Evolutionary conservation across 768 basidiomycete genomes (phyloP).

Genomic region (Ramaria rubella): DNA sequence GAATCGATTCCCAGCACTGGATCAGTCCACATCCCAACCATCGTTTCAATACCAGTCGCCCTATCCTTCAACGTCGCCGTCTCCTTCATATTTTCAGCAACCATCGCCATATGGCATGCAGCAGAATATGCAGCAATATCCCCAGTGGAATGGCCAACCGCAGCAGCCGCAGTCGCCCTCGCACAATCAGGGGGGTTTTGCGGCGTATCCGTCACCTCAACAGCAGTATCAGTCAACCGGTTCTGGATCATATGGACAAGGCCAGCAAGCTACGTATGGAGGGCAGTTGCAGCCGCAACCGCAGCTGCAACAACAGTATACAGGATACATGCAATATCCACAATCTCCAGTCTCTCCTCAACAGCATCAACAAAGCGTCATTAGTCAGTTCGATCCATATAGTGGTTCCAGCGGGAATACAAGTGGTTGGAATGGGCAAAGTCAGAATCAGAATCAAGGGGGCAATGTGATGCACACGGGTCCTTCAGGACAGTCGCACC

Average conservation of each 20-base stretch:
- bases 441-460: not conserved
- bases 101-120: not conserved
- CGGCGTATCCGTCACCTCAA: not conserved
- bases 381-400: constrained; percentile 13
- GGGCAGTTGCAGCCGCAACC: constrained; percentile 20
- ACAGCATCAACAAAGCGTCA: constrained; percentile 29
- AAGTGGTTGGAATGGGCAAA: not conserved
- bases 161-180: not conserved
- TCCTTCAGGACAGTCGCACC: constrained; percentile 43
- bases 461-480: constrained; percentile 16
- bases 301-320: constrained; percentile 13
- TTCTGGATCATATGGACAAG: not conserved
- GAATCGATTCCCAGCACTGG: constrained; percentile 7
- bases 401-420: not conserved
- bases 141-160: not conserved
- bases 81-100: not conserved
- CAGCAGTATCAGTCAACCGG: constrained; percentile 3
- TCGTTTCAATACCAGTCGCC: not conserved
- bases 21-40: not conserved
- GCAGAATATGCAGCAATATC: not conserved
- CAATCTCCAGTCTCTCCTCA: constrained; percentile 28
- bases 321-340: constrained; percentile 16
- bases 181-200: not conserved
- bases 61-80: not conserved
- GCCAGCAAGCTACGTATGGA: not conserved